Percentiles rank a stretch among this genome's conserved stretches.
Evolutionary conservation across 2,329 filamentous ascomycete species (phyloP).

Genomic region (Parasarocladium wereldwijsianum): DNA sequence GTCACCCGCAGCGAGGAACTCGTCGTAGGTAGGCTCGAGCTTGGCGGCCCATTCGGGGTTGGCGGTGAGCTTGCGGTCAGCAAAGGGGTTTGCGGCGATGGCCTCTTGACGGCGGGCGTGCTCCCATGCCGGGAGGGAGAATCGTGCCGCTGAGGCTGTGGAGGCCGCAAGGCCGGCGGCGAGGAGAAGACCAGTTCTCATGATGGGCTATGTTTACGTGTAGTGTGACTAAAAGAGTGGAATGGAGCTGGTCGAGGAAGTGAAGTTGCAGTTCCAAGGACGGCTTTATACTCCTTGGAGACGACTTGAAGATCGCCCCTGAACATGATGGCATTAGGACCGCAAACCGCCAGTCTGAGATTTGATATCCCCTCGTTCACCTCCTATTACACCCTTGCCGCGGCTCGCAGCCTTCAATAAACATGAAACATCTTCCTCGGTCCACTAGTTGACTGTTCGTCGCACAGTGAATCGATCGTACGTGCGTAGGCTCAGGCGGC

Average conservation of each 20-base stretch:
- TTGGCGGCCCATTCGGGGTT: constrained; percentile 27
- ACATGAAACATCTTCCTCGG: no score
- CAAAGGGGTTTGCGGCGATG: constrained; percentile 28
- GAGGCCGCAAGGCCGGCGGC: constrained; percentile 2
- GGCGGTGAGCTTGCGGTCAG: constrained; percentile 29
- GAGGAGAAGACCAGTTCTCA: constrained; percentile 4
- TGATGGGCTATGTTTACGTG: no score
- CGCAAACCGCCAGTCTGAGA: no score
- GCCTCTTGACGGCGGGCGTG: constrained; percentile 1
- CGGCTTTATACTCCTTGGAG: no score
- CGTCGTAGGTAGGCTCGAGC: constrained; percentile 21
- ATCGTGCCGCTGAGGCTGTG: constrained; percentile 1
- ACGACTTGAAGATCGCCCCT: not conserved
- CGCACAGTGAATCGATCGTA: no score
- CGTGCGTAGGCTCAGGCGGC: no score
- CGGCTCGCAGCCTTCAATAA: no score
- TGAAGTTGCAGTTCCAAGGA: not conserved
- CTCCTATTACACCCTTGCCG: no score
- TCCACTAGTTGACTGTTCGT: no score
- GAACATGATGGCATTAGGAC: not conserved
- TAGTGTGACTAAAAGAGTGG: not conserved
- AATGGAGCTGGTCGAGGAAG: not conserved
- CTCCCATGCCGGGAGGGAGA: constrained; percentile 1
- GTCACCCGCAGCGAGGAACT: constrained; percentile 21
- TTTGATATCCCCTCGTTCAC: no score